phyloP scores from a whole-genome alignment of 2,329 filamentous ascomycete species.

The Botryotinia narcissicola region DNA sequence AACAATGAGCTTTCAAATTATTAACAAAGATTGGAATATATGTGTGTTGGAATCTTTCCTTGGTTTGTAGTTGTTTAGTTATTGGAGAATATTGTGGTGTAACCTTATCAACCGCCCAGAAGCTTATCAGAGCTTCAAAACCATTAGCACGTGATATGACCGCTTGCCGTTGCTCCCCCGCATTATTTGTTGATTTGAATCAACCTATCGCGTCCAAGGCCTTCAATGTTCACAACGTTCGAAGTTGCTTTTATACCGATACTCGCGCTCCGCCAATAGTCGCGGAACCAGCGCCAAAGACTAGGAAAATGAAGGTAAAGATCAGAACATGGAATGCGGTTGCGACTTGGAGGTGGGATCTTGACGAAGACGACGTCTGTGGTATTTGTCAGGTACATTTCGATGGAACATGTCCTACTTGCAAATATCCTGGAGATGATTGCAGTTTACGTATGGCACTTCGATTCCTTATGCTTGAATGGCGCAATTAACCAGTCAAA shows the following conservation, averaged over 20 bases:
- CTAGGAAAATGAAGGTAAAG: constrained; percentile 80
- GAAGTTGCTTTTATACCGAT: neutral
- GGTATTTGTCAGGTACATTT: constrained; percentile 98
- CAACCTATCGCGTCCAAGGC: neutral
- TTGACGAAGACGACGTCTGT: constrained; percentile 95
- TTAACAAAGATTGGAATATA: neutral
- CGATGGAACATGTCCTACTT: constrained; percentile 95
- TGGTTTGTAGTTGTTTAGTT: neutral
- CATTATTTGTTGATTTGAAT: neutral
- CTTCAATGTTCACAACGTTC: neutral
- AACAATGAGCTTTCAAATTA: neutral
- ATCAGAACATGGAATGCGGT: constrained; percentile 93
- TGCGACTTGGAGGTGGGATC: constrained; percentile 96
- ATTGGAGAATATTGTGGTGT: neutral
- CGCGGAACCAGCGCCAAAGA: neutral
- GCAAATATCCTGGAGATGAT: constrained; percentile 96
- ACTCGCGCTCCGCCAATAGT: neutral
- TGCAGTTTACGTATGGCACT: constrained; percentile 77
- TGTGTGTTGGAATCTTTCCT: neutral
- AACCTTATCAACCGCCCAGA: neutral
- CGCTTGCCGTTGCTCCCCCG: neutral
- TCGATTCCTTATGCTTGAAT: neutral
- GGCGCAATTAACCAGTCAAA: neutral
- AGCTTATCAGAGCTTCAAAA: neutral
- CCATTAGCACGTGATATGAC: neutral